Conservation (phyloP, 805 yeast species). For the Yarrowia phangngaensis region DNA sequence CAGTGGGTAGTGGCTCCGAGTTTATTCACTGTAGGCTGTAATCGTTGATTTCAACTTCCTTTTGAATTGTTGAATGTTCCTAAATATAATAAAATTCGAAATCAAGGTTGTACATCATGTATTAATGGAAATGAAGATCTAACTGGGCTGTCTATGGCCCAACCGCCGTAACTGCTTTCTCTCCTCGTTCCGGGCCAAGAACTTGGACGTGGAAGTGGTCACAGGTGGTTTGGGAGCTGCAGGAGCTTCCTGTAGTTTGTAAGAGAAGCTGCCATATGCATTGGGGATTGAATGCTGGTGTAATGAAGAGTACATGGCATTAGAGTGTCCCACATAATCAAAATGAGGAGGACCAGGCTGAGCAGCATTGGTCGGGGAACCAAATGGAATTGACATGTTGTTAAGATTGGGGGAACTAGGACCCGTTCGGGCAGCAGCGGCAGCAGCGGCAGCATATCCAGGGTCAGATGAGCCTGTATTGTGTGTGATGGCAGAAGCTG, state of each 20-base stretch:
- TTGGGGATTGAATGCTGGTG: slow-evolving; percentile 21
- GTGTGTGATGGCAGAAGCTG: slow-evolving; percentile 23
- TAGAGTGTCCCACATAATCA: slow-evolving; percentile 20
- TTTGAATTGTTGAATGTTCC: too few relatives aligned
- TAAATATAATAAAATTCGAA: background rate
- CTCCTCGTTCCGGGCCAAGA: slow-evolving; percentile 24
- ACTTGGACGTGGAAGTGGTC: slow-evolving; percentile 24
- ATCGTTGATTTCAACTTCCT: too few relatives aligned
- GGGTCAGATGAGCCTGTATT: slow-evolving; percentile 3
- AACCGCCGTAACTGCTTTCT: slow-evolving; percentile 19
- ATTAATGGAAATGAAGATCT: background rate
- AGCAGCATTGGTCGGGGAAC: slow-evolving; percentile 14
- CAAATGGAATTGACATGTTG: slow-evolving; percentile 5
- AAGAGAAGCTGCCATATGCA: slow-evolving; percentile 12
- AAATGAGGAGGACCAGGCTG: slow-evolving; percentile 20
- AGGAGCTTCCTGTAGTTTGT: slow-evolving; percentile 22
- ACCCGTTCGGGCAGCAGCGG: slow-evolving; percentile 12
- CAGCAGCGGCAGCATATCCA: slow-evolving; percentile 14
- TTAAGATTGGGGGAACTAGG: slow-evolving; percentile 13
- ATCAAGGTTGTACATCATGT: background rate
- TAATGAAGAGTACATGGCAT: slow-evolving; percentile 13
- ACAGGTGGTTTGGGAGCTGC: slow-evolving; percentile 24
- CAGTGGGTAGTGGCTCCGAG: too few relatives aligned
- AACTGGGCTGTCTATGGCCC: slow-evolving; percentile 24
- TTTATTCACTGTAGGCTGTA: too few relatives aligned